phyloP scores from a whole-genome alignment of 208 protist genomes.

The Trypanosoma cruzi region DNA sequence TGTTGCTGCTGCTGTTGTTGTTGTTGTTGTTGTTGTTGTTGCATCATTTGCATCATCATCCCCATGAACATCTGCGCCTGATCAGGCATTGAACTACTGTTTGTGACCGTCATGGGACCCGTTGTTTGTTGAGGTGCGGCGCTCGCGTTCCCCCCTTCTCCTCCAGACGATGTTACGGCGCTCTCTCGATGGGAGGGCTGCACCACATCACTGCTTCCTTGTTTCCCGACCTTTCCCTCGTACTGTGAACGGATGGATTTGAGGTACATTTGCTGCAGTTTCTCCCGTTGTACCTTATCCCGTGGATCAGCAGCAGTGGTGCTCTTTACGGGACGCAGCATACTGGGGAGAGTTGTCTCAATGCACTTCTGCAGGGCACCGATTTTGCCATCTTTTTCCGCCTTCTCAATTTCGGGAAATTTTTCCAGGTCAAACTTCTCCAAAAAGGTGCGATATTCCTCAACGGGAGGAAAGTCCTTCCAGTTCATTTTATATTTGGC shows the following conservation, averaged over 20 bases:
- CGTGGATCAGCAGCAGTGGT: slow-evolving; percentile 27
- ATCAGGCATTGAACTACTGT: neutral
- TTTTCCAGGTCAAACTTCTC: slow-evolving; percentile 70
- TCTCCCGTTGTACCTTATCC: slow-evolving; percentile 40
- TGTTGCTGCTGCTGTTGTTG: too few species aligned
- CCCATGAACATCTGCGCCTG: slow-evolving; percentile 37
- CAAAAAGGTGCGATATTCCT: slow-evolving; percentile 46
- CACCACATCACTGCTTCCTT: slow-evolving; percentile 30
- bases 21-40: slow-evolving; percentile 33
- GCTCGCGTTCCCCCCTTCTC: neutral
- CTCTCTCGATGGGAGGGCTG: slow-evolving; percentile 4
- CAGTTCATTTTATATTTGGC: slow-evolving; percentile 60
- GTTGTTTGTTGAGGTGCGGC: neutral
- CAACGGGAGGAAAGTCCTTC: slow-evolving; percentile 53
- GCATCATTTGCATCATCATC: slow-evolving; percentile 34
- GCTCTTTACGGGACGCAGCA: slow-evolving; percentile 55
- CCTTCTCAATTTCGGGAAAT: slow-evolving; percentile 59
- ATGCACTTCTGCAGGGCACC: slow-evolving; percentile 49
- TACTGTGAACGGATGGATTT: slow-evolving; percentile 37
- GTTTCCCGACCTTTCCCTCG: slow-evolving; percentile 26
- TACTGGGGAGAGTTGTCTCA: slow-evolving; percentile 51
- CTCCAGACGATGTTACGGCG: slow-evolving; percentile 2
- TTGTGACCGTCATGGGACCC: neutral
- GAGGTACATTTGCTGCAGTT: slow-evolving; percentile 56
- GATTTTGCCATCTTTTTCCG: slow-evolving; percentile 68